Conservation (phyloP, 148 eudicot genomes). For the Chenopodium formosanum region DNA sequence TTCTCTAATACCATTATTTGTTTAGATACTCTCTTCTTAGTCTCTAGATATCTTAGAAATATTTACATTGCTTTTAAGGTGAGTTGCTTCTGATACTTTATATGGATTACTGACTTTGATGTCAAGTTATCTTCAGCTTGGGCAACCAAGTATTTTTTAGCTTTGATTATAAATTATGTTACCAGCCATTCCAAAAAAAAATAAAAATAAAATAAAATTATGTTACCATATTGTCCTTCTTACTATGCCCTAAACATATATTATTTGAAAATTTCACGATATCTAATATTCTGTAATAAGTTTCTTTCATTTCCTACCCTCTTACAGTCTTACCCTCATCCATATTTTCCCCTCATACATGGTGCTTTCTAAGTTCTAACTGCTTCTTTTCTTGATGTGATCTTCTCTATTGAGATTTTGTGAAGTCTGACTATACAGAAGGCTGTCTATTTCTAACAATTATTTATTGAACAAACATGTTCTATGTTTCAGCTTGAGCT, state of each 20-base stretch:
- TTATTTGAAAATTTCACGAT: not conserved
- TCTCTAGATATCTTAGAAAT: not conserved
- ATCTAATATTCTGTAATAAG: not conserved
- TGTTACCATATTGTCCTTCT: not conserved
- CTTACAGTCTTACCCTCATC: not conserved
- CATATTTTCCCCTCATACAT: not conserved
- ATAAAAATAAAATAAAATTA: no score
- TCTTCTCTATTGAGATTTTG: not conserved
- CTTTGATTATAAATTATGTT: not conserved
- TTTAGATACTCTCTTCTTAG: not conserved
- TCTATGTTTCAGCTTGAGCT: constrained; percentile 77
- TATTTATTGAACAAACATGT: not conserved
- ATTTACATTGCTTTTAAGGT: not conserved
- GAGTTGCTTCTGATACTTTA: not conserved
- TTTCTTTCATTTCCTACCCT: not conserved
- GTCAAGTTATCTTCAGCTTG: not conserved
- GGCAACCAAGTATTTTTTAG: not conserved
- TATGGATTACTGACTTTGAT: not conserved
- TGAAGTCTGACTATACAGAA: not conserved
- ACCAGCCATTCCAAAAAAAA: no score
- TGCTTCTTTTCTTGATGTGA: not conserved
- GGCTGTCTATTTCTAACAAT: not conserved
- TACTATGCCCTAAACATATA: not conserved
- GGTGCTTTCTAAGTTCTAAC: no score
- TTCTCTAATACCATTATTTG: not conserved